Percentiles rank a stretch among this genome's conserved stretches.
Evolutionary conservation across 2,329 filamentous ascomycete species (phyloP).

Genomic region (Fusarium brevicatenulatum): DNA sequence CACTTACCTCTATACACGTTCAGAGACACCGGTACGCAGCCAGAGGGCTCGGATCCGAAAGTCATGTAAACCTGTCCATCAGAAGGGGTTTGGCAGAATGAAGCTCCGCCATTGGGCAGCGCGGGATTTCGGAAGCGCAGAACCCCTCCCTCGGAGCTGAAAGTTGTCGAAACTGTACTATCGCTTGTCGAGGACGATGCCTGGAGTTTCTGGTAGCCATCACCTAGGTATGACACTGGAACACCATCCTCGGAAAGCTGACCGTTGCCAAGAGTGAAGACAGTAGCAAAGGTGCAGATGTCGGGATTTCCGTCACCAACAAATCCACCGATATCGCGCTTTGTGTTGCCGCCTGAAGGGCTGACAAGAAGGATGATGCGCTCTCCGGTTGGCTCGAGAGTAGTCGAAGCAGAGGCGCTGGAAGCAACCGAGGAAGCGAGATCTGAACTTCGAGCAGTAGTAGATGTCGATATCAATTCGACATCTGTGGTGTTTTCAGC

Average conservation of each 20-base stretch:
- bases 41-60: neutral
- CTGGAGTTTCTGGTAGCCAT: neutral
- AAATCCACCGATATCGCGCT: neutral
- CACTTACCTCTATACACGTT: neutral
- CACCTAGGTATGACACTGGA: neutral
- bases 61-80: slow-evolving; percentile 6
- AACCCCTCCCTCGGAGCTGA: neutral
- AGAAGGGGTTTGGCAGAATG: neutral
- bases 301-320: neutral
- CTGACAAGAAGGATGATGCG: neutral
- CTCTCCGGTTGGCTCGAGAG: neutral
- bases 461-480: neutral
- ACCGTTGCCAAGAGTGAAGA: neutral
- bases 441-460: neutral
- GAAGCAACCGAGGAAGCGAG: neutral
- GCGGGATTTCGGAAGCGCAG: neutral
- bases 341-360: neutral
- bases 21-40: neutral
- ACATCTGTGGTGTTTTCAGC: neutral
- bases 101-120: neutral
- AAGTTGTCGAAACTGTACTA: neutral
- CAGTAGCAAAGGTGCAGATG: neutral
- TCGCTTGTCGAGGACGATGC: neutral
- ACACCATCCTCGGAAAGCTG: neutral
- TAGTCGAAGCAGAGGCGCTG: neutral